Percentiles rank a stretch among this genome's conserved stretches.
phyloP scores from a whole-genome alignment of 345 rosid genomes.

The thale cress (Arabidopsis thaliana) region DNA sequence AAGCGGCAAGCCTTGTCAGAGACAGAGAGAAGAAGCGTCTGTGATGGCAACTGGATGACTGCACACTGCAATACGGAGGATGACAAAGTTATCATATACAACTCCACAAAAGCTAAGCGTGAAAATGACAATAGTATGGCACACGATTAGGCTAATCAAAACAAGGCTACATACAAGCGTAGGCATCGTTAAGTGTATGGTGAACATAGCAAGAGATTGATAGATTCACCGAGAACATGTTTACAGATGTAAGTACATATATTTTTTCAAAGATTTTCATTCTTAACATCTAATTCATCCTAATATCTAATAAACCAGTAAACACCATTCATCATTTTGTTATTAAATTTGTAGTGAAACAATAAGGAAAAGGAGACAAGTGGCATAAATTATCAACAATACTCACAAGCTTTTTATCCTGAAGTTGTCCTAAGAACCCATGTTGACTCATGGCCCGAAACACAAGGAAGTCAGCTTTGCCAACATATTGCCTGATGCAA shows the following conservation, averaged over 20 bases:
- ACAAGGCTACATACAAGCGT: background rate
- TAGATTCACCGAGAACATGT: background rate
- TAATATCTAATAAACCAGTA: slow-evolving; percentile 12
- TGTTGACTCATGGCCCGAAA: slow-evolving; percentile 98
- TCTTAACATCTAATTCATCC: background rate
- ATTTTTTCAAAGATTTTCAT: slow-evolving; percentile 13
- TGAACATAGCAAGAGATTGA: background rate
- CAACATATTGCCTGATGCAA: slow-evolving; percentile 81
- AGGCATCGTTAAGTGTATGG: slow-evolving; percentile 3
- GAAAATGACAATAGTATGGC: slow-evolving; percentile 9
- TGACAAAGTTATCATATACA: slow-evolving; percentile 26
- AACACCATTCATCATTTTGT: background rate
- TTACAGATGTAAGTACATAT: slow-evolving; percentile 7
- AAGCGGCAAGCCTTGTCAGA: slow-evolving; percentile 93
- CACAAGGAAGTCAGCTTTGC: slow-evolving; percentile 94
- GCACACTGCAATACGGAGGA: slow-evolving; percentile 68
- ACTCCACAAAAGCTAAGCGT: slow-evolving; percentile 22
- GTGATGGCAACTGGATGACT: slow-evolving; percentile 93
- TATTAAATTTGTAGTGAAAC: slow-evolving; percentile 1
- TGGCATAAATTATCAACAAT: slow-evolving; percentile 28
- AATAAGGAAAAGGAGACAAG: background rate
- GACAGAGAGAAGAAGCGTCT: slow-evolving; percentile 90
- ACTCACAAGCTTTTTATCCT: slow-evolving; percentile 98
- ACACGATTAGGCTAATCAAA: slow-evolving; percentile 11
- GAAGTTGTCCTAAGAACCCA: slow-evolving; percentile 93